Evolutionary conservation across 768 basidiomycete species (phyloP).

Genomic region (Podaxis pistillaris): DNA sequence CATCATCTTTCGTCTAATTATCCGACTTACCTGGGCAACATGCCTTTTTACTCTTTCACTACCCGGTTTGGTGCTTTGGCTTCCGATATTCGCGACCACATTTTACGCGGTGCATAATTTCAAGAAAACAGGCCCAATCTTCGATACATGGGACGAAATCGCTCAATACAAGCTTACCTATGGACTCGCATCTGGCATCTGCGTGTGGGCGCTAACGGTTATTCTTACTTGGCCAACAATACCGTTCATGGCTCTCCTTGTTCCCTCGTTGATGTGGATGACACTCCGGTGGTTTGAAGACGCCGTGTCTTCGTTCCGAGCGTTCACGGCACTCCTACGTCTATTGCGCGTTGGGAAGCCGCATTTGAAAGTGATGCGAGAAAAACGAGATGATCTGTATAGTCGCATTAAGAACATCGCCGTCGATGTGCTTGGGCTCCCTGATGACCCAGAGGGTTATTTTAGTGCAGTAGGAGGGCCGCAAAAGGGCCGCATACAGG

Average conservation of each 20-base stretch:
- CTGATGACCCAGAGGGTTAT: conserved; percentile 65
- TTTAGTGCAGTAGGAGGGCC: conserved; percentile 57
- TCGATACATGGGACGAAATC: conserved; percentile 89
- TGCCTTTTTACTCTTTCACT: conserved; percentile 64
- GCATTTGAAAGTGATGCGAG: conserved; percentile 52
- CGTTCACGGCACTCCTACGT: conserved; percentile 58
- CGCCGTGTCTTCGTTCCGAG: conserved; percentile 75
- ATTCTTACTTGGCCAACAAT: conserved; percentile 64
- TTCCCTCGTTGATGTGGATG: conserved; percentile 87
- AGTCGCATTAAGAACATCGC: conserved; percentile 68
- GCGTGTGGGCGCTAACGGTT: conserved; percentile 59
- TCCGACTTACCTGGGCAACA: conserved; percentile 64
- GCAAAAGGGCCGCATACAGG: conserved; percentile 71
- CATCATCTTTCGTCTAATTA: conserved; percentile 60
- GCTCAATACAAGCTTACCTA: conserved; percentile 87
- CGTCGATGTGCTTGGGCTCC: conserved; percentile 54
- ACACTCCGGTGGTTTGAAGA: conserved; percentile 88
- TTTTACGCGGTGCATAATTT: conserved; percentile 70
- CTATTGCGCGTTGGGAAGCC: conserved; percentile 61
- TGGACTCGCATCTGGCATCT: conserved; percentile 70
- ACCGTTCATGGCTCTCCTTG: conserved; percentile 50
- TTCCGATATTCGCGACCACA: conserved; percentile 73
- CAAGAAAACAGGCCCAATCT: conserved; percentile 78
- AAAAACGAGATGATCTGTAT: conserved; percentile 55
- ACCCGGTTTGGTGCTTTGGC: conserved; percentile 81